phyloP scores from a whole-genome alignment of 164 flowering plant genomes.

The Brasenia schreberi region DNA sequence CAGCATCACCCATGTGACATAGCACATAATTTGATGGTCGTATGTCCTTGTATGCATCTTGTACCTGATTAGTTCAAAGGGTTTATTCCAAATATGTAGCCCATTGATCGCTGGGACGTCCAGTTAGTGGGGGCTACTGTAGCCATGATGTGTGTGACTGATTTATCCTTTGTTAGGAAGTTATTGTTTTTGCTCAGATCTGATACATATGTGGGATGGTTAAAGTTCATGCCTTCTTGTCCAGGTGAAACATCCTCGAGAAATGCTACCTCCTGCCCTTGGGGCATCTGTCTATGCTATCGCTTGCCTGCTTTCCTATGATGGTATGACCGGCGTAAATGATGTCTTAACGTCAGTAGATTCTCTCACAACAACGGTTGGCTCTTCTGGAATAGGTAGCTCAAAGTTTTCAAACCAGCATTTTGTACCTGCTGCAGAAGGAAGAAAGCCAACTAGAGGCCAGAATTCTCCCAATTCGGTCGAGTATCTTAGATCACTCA shows the following conservation, averaged over 20 bases:
- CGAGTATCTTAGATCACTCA: constrained; percentile 16
- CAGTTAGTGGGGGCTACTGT: no score
- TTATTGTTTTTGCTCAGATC: no score
- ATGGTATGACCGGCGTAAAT: constrained; percentile 49
- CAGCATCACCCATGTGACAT: no score
- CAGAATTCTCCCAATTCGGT: constrained; percentile 4
- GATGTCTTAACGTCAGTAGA: constrained; percentile 21
- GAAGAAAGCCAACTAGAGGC: constrained; percentile 6
- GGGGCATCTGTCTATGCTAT: constrained; percentile 55
- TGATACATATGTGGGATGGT: background rate
- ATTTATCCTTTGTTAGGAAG: no score
- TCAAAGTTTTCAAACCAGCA: constrained; percentile 8
- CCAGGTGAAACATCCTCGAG: constrained; percentile 50
- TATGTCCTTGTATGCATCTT: no score
- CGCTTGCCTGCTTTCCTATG: constrained; percentile 54
- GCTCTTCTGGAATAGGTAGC: constrained; percentile 20
- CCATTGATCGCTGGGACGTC: no score
- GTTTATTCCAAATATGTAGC: no score
- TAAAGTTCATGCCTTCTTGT: constrained; percentile 3
- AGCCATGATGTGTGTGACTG: no score
- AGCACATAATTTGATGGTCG: no score
- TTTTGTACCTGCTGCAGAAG: background rate
- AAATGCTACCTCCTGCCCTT: constrained; percentile 56
- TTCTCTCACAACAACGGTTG: constrained; percentile 25
- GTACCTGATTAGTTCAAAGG: no score